Evolutionary conservation across 108 stramenopile genomes (phyloP).

Genomic region (Parietichytrium sp.): DNA sequence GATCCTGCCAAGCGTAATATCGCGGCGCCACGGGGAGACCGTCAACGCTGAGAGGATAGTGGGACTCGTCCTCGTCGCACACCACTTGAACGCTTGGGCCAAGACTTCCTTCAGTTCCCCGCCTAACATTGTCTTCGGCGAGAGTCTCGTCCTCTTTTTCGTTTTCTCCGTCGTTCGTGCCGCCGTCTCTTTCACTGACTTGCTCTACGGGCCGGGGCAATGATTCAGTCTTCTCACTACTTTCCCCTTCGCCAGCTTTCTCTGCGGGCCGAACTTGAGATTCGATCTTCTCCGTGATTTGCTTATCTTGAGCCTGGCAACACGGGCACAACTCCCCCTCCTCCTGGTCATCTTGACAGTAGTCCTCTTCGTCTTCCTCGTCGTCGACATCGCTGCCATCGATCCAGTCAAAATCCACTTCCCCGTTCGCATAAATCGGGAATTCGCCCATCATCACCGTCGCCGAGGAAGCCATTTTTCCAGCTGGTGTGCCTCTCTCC

Average conservation of each 20-base stretch:
- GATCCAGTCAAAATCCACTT: slow-evolving; percentile 6
- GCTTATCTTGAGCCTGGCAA: background rate
- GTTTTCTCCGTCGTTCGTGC: background rate
- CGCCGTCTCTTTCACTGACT: background rate
- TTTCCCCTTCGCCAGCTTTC: background rate
- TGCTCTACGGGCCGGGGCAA: background rate
- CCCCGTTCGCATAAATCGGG: background rate
- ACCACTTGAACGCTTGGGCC: too few species aligned
- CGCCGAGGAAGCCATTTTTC: too few species aligned
- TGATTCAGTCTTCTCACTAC: background rate
- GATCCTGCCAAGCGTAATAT: slow-evolving; percentile 23
- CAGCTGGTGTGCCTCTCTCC: too few species aligned
- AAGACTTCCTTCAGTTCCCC: too few species aligned
- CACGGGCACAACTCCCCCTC: background rate
- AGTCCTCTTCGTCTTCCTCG: background rate
- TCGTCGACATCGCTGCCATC: slow-evolving; percentile 18
- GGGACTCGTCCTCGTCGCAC: too few species aligned
- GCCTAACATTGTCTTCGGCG: background rate
- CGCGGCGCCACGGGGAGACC: background rate
- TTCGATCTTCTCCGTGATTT: background rate
- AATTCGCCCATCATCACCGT: too few species aligned
- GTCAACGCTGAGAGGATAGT: too few species aligned
- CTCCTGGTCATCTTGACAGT: too few species aligned
- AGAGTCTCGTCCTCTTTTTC: background rate
- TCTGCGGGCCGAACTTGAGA: background rate